A percentile compares a stretch with the other conserved stretches of the same genome.
Conservation (phyloP, 2,329 filamentous ascomycete genomes). For the Nectriaceae sp. region DNA sequence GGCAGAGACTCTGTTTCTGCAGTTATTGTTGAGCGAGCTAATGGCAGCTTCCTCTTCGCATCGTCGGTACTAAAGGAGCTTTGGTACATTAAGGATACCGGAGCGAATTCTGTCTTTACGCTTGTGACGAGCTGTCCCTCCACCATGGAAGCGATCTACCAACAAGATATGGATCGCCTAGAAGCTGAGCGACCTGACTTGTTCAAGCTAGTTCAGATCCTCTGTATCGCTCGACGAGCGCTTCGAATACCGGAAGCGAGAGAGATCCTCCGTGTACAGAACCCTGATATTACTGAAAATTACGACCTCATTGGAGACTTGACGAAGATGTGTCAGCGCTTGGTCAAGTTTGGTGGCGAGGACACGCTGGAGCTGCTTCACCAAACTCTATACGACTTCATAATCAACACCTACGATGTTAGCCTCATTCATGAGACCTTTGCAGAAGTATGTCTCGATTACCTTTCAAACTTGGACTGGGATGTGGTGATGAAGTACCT, state of each 20-base stretch:
- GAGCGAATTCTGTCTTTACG: slow-evolving; percentile 21
- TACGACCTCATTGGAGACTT: slow-evolving; percentile 19
- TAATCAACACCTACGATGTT: slow-evolving; percentile 19
- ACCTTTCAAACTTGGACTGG: slow-evolving; percentile 14
- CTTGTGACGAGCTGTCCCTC: slow-evolving; percentile 19
- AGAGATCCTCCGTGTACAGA: slow-evolving; percentile 19
- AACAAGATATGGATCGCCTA: slow-evolving; percentile 23
- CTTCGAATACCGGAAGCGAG: slow-evolving; percentile 13
- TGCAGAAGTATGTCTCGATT: slow-evolving; percentile 14
- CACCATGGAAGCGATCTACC: slow-evolving; percentile 24
- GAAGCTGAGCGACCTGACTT: slow-evolving; percentile 15
- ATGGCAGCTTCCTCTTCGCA: slow-evolving; percentile 22
- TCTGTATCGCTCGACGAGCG: slow-evolving; percentile 15
- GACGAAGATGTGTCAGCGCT: slow-evolving; percentile 15
- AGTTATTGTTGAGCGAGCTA: slow-evolving; percentile 21
- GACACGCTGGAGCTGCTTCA: slow-evolving; percentile 20
- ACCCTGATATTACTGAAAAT: slow-evolving; percentile 15
- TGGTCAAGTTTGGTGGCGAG: slow-evolving; percentile 17
- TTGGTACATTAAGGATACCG: slow-evolving; percentile 22
- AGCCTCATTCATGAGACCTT: slow-evolving; percentile 12
- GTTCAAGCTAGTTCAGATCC: slow-evolving; percentile 17
- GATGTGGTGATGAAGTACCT: slow-evolving; percentile 2
- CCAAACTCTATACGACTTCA: slow-evolving; percentile 24
- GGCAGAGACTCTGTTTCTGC: slow-evolving; percentile 16
- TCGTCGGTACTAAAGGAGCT: slow-evolving; percentile 21